Conservation (phyloP, 2,329 filamentous ascomycete species). For the Pestalotiopsis sp. region DNA sequence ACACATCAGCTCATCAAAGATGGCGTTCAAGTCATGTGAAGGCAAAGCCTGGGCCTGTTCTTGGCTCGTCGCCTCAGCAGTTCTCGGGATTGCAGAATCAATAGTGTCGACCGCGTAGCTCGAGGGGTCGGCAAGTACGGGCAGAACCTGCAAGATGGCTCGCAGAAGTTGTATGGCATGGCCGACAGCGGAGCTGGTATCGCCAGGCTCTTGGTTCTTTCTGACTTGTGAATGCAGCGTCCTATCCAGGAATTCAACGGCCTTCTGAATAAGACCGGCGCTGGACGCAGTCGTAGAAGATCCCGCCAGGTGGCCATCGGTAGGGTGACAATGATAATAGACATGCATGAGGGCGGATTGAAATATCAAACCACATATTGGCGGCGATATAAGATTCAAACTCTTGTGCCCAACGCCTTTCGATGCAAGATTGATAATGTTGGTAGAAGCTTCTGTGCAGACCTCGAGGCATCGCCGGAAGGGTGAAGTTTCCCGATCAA, state of each 20-base stretch:
- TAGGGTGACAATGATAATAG: neutral
- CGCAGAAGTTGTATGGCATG: neutral
- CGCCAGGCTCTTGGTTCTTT: no score
- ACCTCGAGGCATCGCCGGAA: conserved; percentile 8
- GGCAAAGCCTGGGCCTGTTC: neutral
- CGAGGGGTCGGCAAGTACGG: neutral
- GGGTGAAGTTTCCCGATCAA: neutral
- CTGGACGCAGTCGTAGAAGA: neutral
- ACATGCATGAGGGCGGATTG: conserved; percentile 6
- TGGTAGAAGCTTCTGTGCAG: neutral
- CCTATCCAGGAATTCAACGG: neutral
- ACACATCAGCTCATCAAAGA: neutral
- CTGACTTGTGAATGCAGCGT: no score
- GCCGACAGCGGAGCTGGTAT: no score
- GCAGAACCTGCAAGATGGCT: neutral
- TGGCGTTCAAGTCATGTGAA: neutral
- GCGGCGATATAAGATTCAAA: neutral
- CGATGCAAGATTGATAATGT: neutral
- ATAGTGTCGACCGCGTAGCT: neutral
- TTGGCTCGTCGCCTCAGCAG: neutral
- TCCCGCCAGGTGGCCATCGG: neutral
- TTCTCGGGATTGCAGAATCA: neutral
- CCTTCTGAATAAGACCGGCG: neutral
- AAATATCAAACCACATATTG: conserved; percentile 3
- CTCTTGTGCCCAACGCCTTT: neutral